Evolutionary conservation across 169 alveolate genomes (phyloP), one percentile per base, ranked within the genome.

Genomic region (Theileria equi): DNA sequence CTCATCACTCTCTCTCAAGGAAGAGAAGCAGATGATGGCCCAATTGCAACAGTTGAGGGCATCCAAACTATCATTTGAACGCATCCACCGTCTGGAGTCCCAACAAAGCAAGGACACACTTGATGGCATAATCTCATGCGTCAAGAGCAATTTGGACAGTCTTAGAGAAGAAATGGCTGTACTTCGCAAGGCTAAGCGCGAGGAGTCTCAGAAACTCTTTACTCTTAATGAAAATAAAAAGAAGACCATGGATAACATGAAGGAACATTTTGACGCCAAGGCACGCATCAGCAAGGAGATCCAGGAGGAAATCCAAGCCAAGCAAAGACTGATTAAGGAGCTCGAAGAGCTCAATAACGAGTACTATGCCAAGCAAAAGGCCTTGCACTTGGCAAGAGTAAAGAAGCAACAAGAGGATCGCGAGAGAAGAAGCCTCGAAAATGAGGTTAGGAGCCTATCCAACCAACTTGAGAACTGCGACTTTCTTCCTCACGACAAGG

Each of bases 1-100:
- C 19, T 73, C 92, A 8, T 77, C 90, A 16, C 72, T 85, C 59
- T 65, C 88, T 32, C 71, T 85, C 19, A 85, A 85, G 74, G 92
- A 85, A 72, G 92, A 85, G 65, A 85, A 85, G 77, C 29, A 76
- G 38, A 70, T 85, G 76, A 69, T 85, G 58, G 67, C 65, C 52
- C 88, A 85, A 59, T 72, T 85, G 0, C 90, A 74, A 59, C 87
- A 81, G 55, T 41, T 85, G 54, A 80, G 84, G 32, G 71, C 74
- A 44, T 76, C 88, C 57, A 85, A 77, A 52, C 70, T 85, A 0
- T 62, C 84, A 6, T 67, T 85, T 6, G 83, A 80, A 31, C 70
- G 82, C 31, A 64, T 76, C 7, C 76, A 81, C 41, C 68, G 81
- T 44, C 65, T 80, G 40, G 89, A 80, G 48, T 71, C 80, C 11